Conservation (phyloP, 73 alveolate species). For the Paramecium sexaurelia region DNA sequence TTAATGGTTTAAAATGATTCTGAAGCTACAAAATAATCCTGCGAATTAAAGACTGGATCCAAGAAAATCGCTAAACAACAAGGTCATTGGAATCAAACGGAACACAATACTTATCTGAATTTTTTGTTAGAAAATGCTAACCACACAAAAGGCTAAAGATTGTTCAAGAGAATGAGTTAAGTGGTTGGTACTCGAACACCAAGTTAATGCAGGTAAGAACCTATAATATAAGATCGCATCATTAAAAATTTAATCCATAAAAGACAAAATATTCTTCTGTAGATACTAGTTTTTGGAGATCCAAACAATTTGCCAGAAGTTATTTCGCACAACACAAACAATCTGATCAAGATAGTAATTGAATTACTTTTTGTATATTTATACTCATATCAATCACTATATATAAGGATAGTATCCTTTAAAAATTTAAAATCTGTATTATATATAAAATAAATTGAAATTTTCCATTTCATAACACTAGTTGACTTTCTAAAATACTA, state of each 20-base stretch:
- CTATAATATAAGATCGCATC: slow-evolving; percentile 7
- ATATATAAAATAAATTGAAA: neutral
- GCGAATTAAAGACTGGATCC: neutral
- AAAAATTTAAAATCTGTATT: neutral
- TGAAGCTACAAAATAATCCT: slow-evolving; percentile 8
- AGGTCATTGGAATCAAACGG: slow-evolving; percentile 21
- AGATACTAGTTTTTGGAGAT: neutral
- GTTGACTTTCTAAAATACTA: no score
- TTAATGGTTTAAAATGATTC: slow-evolving; percentile 38
- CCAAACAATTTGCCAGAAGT: slow-evolving; percentile 21
- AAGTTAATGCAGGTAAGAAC: slow-evolving; percentile 55
- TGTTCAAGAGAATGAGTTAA: slow-evolving; percentile 34
- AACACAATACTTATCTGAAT: neutral
- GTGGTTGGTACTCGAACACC: slow-evolving; percentile 33
- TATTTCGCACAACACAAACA: neutral
- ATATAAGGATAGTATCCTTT: neutral
- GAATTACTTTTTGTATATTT: neutral
- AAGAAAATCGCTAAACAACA: slow-evolving; percentile 1
- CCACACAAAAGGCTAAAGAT: slow-evolving; percentile 35
- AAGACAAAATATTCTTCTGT: neutral
- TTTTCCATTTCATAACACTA: neutral
- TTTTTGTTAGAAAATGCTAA: neutral
- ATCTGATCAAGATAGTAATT: neutral
- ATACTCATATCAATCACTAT: neutral
- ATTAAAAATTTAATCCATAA: neutral